Base-by-base conservation (phyloP, 768 basidiomycete species). In the Coprinopsis sp. region DNA sequence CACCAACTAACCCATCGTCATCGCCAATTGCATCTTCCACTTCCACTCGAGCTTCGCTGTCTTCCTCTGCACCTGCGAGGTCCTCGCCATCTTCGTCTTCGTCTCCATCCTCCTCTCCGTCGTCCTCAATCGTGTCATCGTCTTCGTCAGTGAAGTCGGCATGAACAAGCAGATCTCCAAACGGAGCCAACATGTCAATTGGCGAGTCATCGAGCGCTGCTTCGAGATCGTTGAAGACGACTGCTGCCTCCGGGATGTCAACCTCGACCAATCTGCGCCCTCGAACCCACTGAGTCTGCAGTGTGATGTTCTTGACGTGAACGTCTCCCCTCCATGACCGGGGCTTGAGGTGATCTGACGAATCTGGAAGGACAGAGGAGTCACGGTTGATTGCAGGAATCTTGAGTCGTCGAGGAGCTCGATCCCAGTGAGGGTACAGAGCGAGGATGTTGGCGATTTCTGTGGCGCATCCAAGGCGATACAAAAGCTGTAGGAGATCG, bases 371-470 rank as follows among this genome's bases (percentile, higher is more conserved):
- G 27, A 57, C 47, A 3, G 52, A 36, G 3, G 47, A 53, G n/a
- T 58, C 52, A 12, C 49, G 52, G 19, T 54, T 43, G 1, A 65
- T 39, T 1, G 51, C 39, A 1, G 59, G 62, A 2, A 68, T 41
- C n/a, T 55, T 54, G 3, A 71, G 57, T 0, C 61, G 57, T 5
- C 58, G 59, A 14, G 66, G 64, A 1, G 51, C 44, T 1, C 57
- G 54, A 39, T 70, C 70, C 67, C 69, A 72, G 2, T 69, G 51
- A 2, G 67, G 68, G 37, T 63, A 52, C 38, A 56, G 37, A 0
- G 58, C 62, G 8, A 70, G 60, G 14, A 71, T 69, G 21, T 54
- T 61, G 0, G 57, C 41, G 5, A 63, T 56, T 27, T 69, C 62
- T 0, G 58, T 59, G 0, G 63, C 53, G 3, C 61, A 61, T 5